Evolutionary conservation across 768 basidiomycete genomes (phyloP), one percentile per base, ranked within the genome.

Genomic region (Tylopilus rubrobrunneus): DNA sequence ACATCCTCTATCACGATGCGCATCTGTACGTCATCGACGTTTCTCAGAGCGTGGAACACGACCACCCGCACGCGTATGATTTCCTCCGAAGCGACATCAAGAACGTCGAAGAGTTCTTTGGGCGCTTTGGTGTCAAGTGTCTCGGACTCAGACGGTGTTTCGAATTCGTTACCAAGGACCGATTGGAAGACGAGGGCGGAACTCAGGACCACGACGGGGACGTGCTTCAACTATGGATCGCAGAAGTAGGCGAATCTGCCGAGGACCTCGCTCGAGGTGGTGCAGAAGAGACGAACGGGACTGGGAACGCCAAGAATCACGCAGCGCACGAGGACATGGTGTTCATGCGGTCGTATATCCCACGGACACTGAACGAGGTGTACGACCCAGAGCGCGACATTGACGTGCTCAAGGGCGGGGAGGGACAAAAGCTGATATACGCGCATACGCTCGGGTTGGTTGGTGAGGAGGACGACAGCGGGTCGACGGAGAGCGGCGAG

Each of bases 11-110:
- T 64, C 89, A 92, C 71, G 74, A 83, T 45, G 77, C 72, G 1
- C 91, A 92, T 63, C 78, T 97, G 17, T 93, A 83, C 71, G 87
- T 98, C 62, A 98, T 99, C 73, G 97, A 99, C 69, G 97, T 99
- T 54, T 97, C 95, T 1, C 97, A 99, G 68, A 95, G 92, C 58
- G 95, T 99, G 34, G 97, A 99, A 63, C 95, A 98, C 66, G 96
- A 98, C 70, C 97, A 99, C 62, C 97, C 96, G 0, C 78, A 87
- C 28, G 92, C 97, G 0, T 98, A 94, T 67, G 96, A 99, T 70
- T 99, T 99, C 73, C 78, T 99, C 36, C 86, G 95, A 27, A 85
- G 79, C 43, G 97, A 99, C 70, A 81, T 99, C 47, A 85, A 84
- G 61, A 98, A 99, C 67, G 77, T 94, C 41, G 93, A 97, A 55